A percentile compares a stretch with the other conserved stretches of the same genome.
Evolutionary conservation across 306 rosid species (phyloP).

Genomic region (Cicer judaicum): DNA sequence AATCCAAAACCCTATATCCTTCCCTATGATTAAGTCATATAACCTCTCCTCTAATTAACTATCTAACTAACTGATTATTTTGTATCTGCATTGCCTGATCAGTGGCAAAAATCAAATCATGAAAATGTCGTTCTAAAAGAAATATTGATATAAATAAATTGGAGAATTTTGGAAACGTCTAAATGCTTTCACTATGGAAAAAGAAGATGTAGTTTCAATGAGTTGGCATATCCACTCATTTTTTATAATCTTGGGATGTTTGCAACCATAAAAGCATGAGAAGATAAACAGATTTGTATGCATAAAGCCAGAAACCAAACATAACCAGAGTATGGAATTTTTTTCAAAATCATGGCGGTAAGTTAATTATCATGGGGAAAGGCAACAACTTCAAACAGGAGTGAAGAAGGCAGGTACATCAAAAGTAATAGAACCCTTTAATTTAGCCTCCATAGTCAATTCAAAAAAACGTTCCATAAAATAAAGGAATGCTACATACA

Average conservation of each 20-base stretch:
- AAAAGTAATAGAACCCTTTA: background rate
- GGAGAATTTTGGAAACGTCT: conserved; percentile 6
- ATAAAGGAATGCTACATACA: conserved; percentile 55
- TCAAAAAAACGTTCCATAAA: background rate
- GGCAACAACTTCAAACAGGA: conserved; percentile 26
- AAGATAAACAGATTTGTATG: background rate
- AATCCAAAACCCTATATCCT: background rate
- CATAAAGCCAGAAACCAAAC: background rate
- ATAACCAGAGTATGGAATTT: background rate
- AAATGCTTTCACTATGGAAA: conserved; percentile 7
- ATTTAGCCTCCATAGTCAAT: conserved; percentile 9
- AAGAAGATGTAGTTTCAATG: conserved; percentile 19
- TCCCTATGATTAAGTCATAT: background rate
- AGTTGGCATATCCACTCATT: conserved; percentile 4
- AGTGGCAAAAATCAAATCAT: background rate
- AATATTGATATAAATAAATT: background rate
- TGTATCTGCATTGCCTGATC: background rate
- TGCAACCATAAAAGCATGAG: conserved; percentile 5
- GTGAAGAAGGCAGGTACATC: conserved; percentile 16
- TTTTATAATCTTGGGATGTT: conserved; percentile 12
- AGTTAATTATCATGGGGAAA: conserved; percentile 33
- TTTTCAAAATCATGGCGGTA: conserved; percentile 24
- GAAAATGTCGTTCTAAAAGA: conserved; percentile 29
- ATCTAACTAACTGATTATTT: background rate
- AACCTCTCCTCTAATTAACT: background rate